Conservation (phyloP, 2,329 filamentous ascomycete species). For the Penicillium sp. region DNA sequence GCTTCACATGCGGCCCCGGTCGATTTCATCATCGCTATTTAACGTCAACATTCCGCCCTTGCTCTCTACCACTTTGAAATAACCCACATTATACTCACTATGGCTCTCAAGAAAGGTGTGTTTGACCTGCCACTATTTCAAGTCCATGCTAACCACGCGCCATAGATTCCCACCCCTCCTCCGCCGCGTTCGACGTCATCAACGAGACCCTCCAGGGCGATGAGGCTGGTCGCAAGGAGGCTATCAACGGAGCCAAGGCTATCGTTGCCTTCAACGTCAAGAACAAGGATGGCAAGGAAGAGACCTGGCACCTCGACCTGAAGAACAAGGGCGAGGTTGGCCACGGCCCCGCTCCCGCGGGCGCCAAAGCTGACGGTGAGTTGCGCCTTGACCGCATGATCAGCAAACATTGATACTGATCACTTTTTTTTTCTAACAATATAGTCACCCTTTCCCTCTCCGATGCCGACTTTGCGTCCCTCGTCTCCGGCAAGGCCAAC, state of each 20-base stretch:
- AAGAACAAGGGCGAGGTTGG: constrained; percentile 84
- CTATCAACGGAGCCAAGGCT: constrained; percentile 83
- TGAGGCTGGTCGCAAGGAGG: constrained; percentile 76
- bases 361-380: constrained; percentile 80
- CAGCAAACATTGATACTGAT: constrained; percentile 6
- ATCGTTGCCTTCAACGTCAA: constrained; percentile 92
- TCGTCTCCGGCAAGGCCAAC: constrained; percentile 85
- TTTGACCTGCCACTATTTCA: constrained; percentile 7
- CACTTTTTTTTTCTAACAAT: neutral
- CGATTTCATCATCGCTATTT: constrained; percentile 21
- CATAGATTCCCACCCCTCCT: constrained; percentile 81
- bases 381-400: neutral
- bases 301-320: constrained; percentile 93
- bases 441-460: constrained; percentile 81
- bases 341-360: constrained; percentile 66
- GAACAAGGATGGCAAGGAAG: constrained; percentile 76
- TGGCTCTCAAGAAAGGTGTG: constrained; percentile 74
- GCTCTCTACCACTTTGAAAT: neutral
- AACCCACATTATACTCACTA: constrained; percentile 41
- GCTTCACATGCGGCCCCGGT: constrained; percentile 26
- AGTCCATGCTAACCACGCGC: constrained; percentile 8
- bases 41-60: constrained; percentile 7
- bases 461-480: constrained; percentile 81
- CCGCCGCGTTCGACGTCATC: constrained; percentile 88
- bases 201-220: constrained; percentile 66